Conservation (phyloP, 2,329 filamentous ascomycete species). For the Clonostachys chloroleuca region DNA sequence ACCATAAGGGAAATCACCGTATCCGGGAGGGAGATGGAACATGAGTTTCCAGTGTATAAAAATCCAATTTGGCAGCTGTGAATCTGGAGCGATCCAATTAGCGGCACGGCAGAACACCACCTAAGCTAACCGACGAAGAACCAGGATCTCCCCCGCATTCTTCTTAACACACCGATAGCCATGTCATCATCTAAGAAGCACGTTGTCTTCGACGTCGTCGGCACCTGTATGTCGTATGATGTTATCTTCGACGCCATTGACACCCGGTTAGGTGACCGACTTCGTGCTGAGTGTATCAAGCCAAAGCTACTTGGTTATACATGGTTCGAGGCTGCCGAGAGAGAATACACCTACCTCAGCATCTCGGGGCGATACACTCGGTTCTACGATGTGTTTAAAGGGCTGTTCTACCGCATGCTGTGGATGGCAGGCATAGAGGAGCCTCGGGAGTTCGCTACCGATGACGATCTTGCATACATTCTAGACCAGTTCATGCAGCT, state of each 20-base stretch:
- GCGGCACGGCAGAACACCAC: no score
- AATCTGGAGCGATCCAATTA: no score
- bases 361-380: slow-evolving; percentile 34
- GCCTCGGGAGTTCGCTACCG: slow-evolving; percentile 31
- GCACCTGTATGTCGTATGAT: slow-evolving; percentile 41
- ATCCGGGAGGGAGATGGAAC: no score
- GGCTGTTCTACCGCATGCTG: slow-evolving; percentile 43
- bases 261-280: slow-evolving; percentile 30
- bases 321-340: slow-evolving; percentile 41
- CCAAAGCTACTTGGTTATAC: slow-evolving; percentile 35
- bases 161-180: background rate
- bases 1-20: no score
- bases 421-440: slow-evolving; percentile 34
- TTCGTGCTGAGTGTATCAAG: slow-evolving; percentile 29
- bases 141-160: no score
- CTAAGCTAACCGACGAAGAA: no score
- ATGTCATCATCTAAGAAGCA: slow-evolving; percentile 21
- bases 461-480: slow-evolving; percentile 32
- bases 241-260: slow-evolving; percentile 34
- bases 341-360: slow-evolving; percentile 43
- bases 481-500: slow-evolving; percentile 29
- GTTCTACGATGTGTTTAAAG: slow-evolving; percentile 34
- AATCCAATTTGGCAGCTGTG: no score
- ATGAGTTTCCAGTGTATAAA: no score
- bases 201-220: slow-evolving; percentile 47